Conservation (phyloP, 192 early-diverging fungal species). For the Rhizoclosmatium globosum region DNA sequence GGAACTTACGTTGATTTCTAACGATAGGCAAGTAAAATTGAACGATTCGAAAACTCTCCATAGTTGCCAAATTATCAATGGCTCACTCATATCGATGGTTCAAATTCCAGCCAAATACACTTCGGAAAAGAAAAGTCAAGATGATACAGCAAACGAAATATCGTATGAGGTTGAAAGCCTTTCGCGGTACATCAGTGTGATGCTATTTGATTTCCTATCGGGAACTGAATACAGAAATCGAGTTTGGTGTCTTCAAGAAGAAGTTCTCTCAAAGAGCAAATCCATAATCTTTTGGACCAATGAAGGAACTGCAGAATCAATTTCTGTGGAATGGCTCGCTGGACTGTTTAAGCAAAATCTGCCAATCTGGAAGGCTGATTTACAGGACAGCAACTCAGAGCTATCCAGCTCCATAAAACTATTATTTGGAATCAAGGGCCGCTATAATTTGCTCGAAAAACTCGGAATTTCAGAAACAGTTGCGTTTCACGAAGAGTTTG, state of each 20-base stretch:
- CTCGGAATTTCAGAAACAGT: not conserved
- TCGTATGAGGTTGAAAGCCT: not conserved
- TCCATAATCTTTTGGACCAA: not conserved
- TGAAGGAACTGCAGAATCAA: not conserved
- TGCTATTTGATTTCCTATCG: not conserved
- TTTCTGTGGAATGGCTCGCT: not conserved
- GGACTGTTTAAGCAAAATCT: not conserved
- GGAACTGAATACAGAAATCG: constrained; percentile 7
- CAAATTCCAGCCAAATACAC: not conserved
- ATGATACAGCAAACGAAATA: not conserved
- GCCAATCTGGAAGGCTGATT: not conserved
- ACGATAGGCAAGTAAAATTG: not conserved
- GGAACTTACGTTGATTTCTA: not conserved
- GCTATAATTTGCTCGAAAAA: not conserved
- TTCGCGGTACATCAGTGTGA: not conserved
- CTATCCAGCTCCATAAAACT: not conserved
- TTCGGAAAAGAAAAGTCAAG: not conserved
- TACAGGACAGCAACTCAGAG: not conserved
- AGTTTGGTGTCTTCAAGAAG: constrained; percentile 14
- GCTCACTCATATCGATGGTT: not conserved
- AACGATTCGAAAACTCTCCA: not conserved
- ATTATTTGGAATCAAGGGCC: not conserved
- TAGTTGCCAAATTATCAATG: not conserved
- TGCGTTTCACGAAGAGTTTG: not conserved
- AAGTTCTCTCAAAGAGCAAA: constrained; percentile 6